Base-by-base conservation (phyloP, 306 rosid genomes). In the Trifolium pratense region DNA sequence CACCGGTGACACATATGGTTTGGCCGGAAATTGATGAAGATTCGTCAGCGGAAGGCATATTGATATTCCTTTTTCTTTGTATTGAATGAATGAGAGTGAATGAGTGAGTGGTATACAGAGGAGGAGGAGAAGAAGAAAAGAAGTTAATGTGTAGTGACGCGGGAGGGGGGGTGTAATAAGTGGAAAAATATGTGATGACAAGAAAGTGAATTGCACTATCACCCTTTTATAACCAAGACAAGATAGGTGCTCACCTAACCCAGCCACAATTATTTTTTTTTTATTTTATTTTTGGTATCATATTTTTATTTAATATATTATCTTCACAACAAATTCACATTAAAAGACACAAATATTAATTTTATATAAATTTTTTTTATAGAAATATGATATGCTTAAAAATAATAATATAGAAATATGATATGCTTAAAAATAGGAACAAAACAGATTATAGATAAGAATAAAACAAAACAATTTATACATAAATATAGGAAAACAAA, bases 1-100 rank as follows among this genome's bases (percentile, higher is more conserved):
- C 98, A 16, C 98, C 98, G 51, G 98, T 90, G 36, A 93, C 97
- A 29, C 97, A 93, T 1, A 93, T 85, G 43, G 85, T 90, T 79
- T 88, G 73, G 16, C 86, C 68, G 17, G 86, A 48, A 59, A 10
- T 21, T 13, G 81, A 57, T 1, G 82, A 36, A 16, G 49, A 52
- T 7, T 74, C 85, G 11, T 63, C 87, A 16, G 64, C 64, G 11
- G 64, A 72, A 88, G 88, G 87, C 98, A 90, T 93, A 39, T 66
- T 79, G 3, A 34, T 16, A 5, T 52, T 37, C 7, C n/a, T n/a
- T n/a, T n/a, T n/a, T n/a, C n/a, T n/a, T n/a, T n/a, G n/a, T n/a
- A n/a, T 18, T 8, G 18, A 26, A 26, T 20, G n/a, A 49, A 45
- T 17, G 53, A 8, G 6, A 2, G 5, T 2, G 43, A 16, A 18